Evolutionary conservation across 306 rosid genomes (phyloP).

Genomic region (Cucumis sativus): Cucumber_9930_V3 NC_026656.2:17371001-17371500

Average conservation of each 20-base stretch:
- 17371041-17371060: neutral
- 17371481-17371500: too few relatives aligned
- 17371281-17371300: neutral
- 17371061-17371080: conserved; percentile 4
- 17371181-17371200: neutral
- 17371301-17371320: neutral
- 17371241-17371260: neutral
- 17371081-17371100: neutral
- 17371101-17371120: neutral
- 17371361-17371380: neutral
- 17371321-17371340: neutral
- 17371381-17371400: neutral
- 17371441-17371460: too few relatives aligned
- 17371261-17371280: neutral
- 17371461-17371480: too few relatives aligned
- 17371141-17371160: neutral
- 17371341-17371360: neutral
- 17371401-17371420: too few relatives aligned
- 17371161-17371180: neutral
- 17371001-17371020: neutral
- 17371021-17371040: neutral
- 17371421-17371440: too few relatives aligned
- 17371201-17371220: neutral
- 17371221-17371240: neutral
- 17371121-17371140: neutral